Conservation (phyloP, 2,329 filamentous ascomycete species). For the Ophiostoma tasmaniense region DNA sequence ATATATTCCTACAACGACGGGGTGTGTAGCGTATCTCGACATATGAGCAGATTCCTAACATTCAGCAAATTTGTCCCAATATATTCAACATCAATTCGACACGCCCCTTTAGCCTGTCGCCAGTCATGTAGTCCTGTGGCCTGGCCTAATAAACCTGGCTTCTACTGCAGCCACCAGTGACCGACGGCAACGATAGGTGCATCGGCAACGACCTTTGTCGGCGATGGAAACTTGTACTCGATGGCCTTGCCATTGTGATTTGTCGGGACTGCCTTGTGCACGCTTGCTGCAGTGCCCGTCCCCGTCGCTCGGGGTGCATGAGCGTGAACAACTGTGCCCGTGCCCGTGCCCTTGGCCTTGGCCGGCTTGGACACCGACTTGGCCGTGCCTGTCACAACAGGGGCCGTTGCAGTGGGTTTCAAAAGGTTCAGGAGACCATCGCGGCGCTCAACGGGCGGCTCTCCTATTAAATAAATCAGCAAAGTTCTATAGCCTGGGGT, state of each 20-base stretch:
- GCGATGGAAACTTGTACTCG: background rate
- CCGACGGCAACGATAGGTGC: background rate
- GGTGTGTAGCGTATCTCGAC: background rate
- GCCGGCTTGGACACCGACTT: background rate
- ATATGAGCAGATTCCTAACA: background rate
- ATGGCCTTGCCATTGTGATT: background rate
- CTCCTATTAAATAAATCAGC: background rate
- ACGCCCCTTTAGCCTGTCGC: background rate
- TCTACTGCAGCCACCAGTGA: constrained; percentile 1
- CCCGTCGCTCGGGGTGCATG: background rate
- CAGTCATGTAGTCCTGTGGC: too few relatives aligned
- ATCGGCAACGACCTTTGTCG: background rate
- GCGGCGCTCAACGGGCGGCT: background rate
- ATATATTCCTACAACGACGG: background rate
- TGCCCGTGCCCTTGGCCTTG: background rate
- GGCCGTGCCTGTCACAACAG: background rate
- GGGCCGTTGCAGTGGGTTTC: background rate
- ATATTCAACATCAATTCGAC: too few relatives aligned
- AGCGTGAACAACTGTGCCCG: background rate
- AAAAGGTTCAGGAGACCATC: background rate
- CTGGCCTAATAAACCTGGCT: too few relatives aligned
- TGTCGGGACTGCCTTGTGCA: background rate
- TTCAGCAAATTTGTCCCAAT: too few relatives aligned
- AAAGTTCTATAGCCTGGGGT: background rate
- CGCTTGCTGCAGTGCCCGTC: background rate